Evolutionary conservation across 768 basidiomycete species (phyloP).

Genomic region (Naganishia randhawae): DNA sequence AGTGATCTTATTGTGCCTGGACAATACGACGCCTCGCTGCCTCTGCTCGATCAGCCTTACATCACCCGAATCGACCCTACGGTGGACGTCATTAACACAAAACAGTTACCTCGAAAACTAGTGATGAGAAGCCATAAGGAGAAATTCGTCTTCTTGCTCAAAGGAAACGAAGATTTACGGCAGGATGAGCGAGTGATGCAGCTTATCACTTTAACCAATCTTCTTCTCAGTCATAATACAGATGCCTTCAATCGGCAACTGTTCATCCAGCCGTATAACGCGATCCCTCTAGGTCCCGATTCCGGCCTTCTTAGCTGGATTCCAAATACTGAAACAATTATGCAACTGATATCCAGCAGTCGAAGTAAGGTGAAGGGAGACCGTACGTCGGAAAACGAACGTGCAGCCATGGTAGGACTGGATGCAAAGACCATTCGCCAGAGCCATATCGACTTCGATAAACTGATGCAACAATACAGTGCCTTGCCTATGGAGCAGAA

Average conservation of each 20-base stretch:
- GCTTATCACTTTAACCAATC: constrained; percentile 48
- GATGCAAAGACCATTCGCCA: constrained; percentile 23
- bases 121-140: constrained; percentile 38
- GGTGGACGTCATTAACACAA: constrained; percentile 42
- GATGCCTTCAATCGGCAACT: constrained; percentile 47
- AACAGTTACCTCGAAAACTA: constrained; percentile 44
- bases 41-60: constrained; percentile 39
- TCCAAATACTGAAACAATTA: constrained; percentile 45
- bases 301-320: constrained; percentile 47
- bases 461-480: constrained; percentile 40
- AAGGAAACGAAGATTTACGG: constrained; percentile 42
- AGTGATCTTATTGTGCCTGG: constrained; percentile 48
- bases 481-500: constrained; percentile 41
- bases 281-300: constrained; percentile 43
- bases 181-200: constrained; percentile 51
- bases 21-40: constrained; percentile 22
- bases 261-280: constrained; percentile 34
- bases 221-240: constrained; percentile 42
- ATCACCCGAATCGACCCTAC: constrained; percentile 41
- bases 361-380: constrained; percentile 39
- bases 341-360: constrained; percentile 39
- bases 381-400: constrained; percentile 40
- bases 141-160: constrained; percentile 46
- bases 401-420: constrained; percentile 46
- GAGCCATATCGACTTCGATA: constrained; percentile 24